phyloP scores from a whole-genome alignment of 352 stramenopile genomes.

The Phytophthora citrophthora region DNA sequence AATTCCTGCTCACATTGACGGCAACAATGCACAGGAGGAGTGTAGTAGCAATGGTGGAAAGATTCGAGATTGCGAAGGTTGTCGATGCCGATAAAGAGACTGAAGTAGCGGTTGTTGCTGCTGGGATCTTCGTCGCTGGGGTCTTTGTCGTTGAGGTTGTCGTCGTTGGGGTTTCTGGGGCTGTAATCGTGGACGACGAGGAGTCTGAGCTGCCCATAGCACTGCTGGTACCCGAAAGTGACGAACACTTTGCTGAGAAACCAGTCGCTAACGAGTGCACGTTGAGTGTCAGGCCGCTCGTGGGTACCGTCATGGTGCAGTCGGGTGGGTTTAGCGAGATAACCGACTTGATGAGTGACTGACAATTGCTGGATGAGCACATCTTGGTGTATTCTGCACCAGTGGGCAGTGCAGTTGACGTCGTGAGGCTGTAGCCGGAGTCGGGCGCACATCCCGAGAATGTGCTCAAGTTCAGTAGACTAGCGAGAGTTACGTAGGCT shows the following conservation, averaged over 20 bases:
- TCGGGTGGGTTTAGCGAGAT: conserved; percentile 25
- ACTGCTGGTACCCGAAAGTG: conserved; percentile 9
- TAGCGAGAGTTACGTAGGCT: conserved; percentile 3
- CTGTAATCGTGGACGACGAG: not conserved
- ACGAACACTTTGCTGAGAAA: conserved; percentile 18
- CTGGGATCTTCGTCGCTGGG: not conserved
- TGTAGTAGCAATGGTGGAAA: not conserved
- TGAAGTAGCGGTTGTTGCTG: not conserved
- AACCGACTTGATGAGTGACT: conserved; percentile 29
- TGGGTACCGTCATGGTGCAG: conserved; percentile 33
- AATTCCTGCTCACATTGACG: not conserved
- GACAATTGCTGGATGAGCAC: conserved; percentile 32
- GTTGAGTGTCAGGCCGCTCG: conserved; percentile 33
- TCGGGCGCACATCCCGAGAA: not conserved
- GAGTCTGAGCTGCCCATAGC: not conserved
- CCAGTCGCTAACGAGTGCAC: conserved; percentile 24
- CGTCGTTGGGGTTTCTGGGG: not conserved
- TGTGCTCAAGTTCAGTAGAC: not conserved
- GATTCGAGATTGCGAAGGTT: not conserved
- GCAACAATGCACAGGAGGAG: not conserved
- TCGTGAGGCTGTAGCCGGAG: conserved; percentile 17
- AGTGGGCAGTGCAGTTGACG: conserved; percentile 31
- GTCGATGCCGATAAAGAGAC: not conserved
- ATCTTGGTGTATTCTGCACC: conserved; percentile 38
- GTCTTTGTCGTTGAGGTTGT: not conserved